These are phyloP conservation scores for Pilaira anomala DNA, from an alignment of 192 early-diverging fungal genomes.

Conservation along the genomic window DNA sequence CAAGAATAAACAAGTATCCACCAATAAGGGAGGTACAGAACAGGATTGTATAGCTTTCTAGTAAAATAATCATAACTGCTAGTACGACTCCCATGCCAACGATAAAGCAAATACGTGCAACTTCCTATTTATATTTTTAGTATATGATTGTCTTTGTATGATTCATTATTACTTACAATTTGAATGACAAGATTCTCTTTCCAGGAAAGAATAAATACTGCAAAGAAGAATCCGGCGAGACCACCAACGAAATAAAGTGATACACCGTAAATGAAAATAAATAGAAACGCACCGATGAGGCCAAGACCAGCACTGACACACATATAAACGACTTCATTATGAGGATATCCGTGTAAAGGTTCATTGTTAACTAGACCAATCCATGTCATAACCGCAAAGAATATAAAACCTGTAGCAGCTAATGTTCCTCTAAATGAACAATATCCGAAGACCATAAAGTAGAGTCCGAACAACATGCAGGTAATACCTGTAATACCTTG, in stretches of 20 bases:
- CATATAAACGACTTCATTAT: constrained; percentile 30
- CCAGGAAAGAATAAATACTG: constrained; percentile 36
- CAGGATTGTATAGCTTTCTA: constrained; percentile 43
- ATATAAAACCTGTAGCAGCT: constrained; percentile 45
- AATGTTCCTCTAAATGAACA: constrained; percentile 47
- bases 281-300: constrained; percentile 31
- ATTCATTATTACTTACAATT: constrained; percentile 18
- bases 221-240: constrained; percentile 34
- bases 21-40: constrained; percentile 48
- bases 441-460: constrained; percentile 50
- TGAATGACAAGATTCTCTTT: constrained; percentile 36
- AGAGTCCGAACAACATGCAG: constrained; percentile 39
- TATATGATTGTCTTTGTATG: background rate
- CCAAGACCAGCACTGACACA: constrained; percentile 31
- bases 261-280: constrained; percentile 48
- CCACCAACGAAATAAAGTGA: constrained; percentile 60
- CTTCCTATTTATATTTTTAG: constrained; percentile 13
- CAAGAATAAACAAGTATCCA: constrained; percentile 48
- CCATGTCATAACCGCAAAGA: constrained; percentile 45
- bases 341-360: constrained; percentile 29
- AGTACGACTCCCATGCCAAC: constrained; percentile 34
- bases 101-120: constrained; percentile 40
- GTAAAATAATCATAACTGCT: constrained; percentile 29
- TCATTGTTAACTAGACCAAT: constrained; percentile 36
- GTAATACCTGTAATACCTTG: constrained; percentile 43